These are phyloP conservation scores for Acidiella bohemica DNA, from an alignment of 495 filamentous ascomycete species.

Conservation along the genomic window DNA sequence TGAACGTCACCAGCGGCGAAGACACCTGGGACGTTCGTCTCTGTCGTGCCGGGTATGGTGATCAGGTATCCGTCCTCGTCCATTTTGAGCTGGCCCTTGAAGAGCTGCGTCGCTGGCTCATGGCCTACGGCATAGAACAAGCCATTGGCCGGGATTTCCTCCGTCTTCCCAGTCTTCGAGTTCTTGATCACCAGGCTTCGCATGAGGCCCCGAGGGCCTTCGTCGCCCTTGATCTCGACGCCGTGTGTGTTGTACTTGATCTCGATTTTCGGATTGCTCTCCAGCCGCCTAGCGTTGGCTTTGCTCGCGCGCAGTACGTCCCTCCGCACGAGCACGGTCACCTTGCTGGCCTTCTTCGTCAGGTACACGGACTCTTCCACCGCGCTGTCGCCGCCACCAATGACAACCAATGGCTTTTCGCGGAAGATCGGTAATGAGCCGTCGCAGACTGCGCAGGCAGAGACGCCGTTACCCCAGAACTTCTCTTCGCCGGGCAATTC, in stretches of 20 bases:
- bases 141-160: constrained; percentile 76
- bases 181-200: constrained; percentile 69
- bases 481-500: constrained; percentile 77
- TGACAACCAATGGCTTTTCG: constrained; percentile 87
- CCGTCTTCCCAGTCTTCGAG: constrained; percentile 58
- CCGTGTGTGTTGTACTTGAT: constrained; percentile 75
- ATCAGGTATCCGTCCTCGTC: constrained; percentile 82
- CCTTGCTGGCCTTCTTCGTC: constrained; percentile 90
- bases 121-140: constrained; percentile 97
- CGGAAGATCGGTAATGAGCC: constrained; percentile 95
- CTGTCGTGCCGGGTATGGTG: constrained; percentile 76
- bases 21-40: constrained; percentile 79
- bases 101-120: constrained; percentile 75
- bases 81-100: constrained; percentile 75
- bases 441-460: constrained; percentile 94
- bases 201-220: constrained; percentile 62
- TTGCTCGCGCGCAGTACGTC: constrained; percentile 75
- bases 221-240: constrained; percentile 69
- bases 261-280: constrained; percentile 73
- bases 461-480: constrained; percentile 95
- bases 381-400: constrained; percentile 92
- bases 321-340: constrained; percentile 81
- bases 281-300: constrained; percentile 79
- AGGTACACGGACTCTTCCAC: constrained; percentile 96
- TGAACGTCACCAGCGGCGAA: constrained; percentile 97